Conservation (phyloP, 1,284 basidiomycete species). For the Leucoagaricus sp. region DNA sequence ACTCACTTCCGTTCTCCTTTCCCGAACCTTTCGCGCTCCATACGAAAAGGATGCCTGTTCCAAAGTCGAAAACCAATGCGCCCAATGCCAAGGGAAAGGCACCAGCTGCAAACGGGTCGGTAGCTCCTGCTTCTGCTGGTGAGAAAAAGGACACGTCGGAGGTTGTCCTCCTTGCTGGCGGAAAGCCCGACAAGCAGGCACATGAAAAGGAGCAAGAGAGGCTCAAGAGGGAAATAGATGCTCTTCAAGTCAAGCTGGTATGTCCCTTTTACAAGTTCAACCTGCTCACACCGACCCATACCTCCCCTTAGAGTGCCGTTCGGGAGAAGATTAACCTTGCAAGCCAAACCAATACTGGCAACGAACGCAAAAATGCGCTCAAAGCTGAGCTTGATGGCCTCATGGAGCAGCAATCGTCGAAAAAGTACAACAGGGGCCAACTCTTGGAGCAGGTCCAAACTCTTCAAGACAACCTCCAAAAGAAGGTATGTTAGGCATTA, state of each 20-base stretch:
- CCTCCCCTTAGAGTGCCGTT: slow-evolving; percentile 60
- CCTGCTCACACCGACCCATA: slow-evolving; percentile 5
- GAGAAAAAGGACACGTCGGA: slow-evolving; percentile 50
- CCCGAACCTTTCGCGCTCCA: slow-evolving; percentile 26
- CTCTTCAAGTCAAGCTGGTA: slow-evolving; percentile 78
- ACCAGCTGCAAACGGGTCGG: slow-evolving; percentile 47
- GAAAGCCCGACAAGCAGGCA: slow-evolving; percentile 79
- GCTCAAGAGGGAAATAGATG: slow-evolving; percentile 83
- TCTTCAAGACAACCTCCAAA: slow-evolving; percentile 79
- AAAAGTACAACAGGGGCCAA: slow-evolving; percentile 78
- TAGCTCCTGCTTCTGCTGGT: slow-evolving; percentile 45
- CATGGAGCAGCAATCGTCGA: slow-evolving; percentile 79
- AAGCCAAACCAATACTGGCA: slow-evolving; percentile 59
- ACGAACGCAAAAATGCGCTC: slow-evolving; percentile 76
- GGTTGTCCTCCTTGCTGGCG: slow-evolving; percentile 38
- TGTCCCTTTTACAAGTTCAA: slow-evolving; percentile 33
- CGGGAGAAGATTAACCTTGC: slow-evolving; percentile 77
- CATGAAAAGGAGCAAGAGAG: slow-evolving; percentile 85
- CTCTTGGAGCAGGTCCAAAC: slow-evolving; percentile 83
- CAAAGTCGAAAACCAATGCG: slow-evolving; percentile 54
- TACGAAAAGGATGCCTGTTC: slow-evolving; percentile 40
- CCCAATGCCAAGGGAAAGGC: slow-evolving; percentile 45
- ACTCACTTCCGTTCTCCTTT: slow-evolving; percentile 16
- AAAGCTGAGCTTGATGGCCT: slow-evolving; percentile 84
- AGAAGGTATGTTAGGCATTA: slow-evolving; percentile 64